phyloP scores from a whole-genome alignment of 2,329 filamentous ascomycete genomes.

The Clonostachys rhizophaga region DNA sequence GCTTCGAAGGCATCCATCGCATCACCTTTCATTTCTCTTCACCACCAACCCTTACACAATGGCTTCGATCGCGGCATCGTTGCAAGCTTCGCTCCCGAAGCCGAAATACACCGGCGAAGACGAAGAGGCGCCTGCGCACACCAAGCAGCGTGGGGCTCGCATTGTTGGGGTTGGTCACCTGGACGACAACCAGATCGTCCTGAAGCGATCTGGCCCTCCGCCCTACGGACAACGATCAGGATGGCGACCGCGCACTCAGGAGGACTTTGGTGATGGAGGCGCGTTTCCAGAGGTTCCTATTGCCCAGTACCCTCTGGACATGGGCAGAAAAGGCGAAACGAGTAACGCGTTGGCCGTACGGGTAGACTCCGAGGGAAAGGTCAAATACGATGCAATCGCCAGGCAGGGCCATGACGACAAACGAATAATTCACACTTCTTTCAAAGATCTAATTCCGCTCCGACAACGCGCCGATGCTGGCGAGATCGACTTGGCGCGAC shows the following conservation, averaged over 20 bases:
- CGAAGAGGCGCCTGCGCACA: slow-evolving; percentile 69
- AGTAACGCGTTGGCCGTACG: slow-evolving; percentile 91
- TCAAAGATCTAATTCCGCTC: slow-evolving; percentile 94
- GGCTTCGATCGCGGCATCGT: slow-evolving; percentile 64
- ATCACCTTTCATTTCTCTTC: slow-evolving; percentile 8
- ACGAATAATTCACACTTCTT: slow-evolving; percentile 87
- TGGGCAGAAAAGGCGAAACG: slow-evolving; percentile 75
- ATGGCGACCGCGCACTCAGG: slow-evolving; percentile 84
- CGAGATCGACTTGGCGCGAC: slow-evolving; percentile 81
- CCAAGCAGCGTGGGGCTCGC: slow-evolving; percentile 74
- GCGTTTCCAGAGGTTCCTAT: slow-evolving; percentile 92
- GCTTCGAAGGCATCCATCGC: not conserved
- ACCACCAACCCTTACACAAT: slow-evolving; percentile 30
- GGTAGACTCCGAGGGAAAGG: slow-evolving; percentile 85
- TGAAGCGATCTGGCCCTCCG: slow-evolving; percentile 80
- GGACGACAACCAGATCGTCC: slow-evolving; percentile 79
- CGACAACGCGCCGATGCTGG: slow-evolving; percentile 90
- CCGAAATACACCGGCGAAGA: slow-evolving; percentile 89
- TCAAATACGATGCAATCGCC: slow-evolving; percentile 95
- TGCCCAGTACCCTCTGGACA: slow-evolving; percentile 92
- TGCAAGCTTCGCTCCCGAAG: slow-evolving; percentile 78
- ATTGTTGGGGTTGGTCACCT: slow-evolving; percentile 76
- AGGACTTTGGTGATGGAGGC: slow-evolving; percentile 95
- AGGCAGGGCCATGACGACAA: slow-evolving; percentile 80
- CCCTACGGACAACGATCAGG: slow-evolving; percentile 80